A percentile compares a stretch with the other conserved stretches of the same genome.
These are phyloP conservation scores for Fusarium nematophilum DNA, from an alignment of 2,329 filamentous ascomycete genomes.

Conservation along the genomic window DNA sequence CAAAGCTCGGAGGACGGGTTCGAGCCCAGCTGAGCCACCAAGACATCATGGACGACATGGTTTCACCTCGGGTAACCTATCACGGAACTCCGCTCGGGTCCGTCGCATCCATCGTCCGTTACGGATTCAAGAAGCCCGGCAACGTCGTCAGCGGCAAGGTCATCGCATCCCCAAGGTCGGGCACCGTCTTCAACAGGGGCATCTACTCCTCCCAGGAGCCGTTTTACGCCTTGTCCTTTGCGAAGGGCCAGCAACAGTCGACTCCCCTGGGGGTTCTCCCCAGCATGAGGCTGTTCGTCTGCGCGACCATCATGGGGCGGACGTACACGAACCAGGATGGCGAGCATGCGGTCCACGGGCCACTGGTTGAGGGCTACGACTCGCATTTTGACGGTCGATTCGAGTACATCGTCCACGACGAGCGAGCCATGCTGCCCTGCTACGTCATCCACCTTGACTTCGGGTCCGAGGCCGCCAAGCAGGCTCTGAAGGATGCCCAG, in stretches of 20 bases:
- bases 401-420: slow-evolving; percentile 59
- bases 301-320: slow-evolving; percentile 59
- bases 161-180: slow-evolving; percentile 37
- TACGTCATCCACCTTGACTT: slow-evolving; percentile 60
- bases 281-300: slow-evolving; percentile 57
- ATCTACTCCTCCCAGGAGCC: slow-evolving; percentile 58
- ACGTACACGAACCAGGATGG: slow-evolving; percentile 18
- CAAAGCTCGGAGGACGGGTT: slow-evolving; percentile 16
- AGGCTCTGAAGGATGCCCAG: slow-evolving; percentile 31
- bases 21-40: slow-evolving; percentile 27
- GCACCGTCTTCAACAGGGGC: slow-evolving; percentile 54
- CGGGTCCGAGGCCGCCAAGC: slow-evolving; percentile 46
- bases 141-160: slow-evolving; percentile 31
- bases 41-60: slow-evolving; percentile 51
- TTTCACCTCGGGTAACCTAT: slow-evolving; percentile 52
- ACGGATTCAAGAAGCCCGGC: slow-evolving; percentile 55
- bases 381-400: slow-evolving; percentile 52
- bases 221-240: slow-evolving; percentile 53
- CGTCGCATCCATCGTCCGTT: slow-evolving; percentile 56
- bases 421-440: slow-evolving; percentile 55
- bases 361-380: slow-evolving; percentile 46
- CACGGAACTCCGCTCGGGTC: slow-evolving; percentile 52
- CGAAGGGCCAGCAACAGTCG: slow-evolving; percentile 40
- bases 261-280: slow-evolving; percentile 48
- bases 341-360: slow-evolving; percentile 18